Evolutionary conservation across 73 alveolate species (phyloP).

Genomic region (Blepharisma japonicum): DNA sequence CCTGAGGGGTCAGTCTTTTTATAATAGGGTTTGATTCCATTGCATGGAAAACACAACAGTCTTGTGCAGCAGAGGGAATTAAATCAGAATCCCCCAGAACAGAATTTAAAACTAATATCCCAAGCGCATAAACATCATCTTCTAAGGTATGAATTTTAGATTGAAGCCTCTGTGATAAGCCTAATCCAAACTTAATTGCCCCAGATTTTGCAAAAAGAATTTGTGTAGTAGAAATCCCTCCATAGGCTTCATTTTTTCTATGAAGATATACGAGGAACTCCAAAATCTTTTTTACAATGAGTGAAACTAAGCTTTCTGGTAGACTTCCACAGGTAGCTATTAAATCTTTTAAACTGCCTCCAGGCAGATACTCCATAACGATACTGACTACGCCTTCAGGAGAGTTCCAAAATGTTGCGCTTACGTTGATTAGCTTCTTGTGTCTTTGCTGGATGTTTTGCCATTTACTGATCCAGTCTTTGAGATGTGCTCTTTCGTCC

Average conservation of each 20-base stretch:
- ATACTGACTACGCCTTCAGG: conserved; percentile 50
- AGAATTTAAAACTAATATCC: not conserved
- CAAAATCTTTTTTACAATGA: not conserved
- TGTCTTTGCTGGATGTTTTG: conserved; percentile 14
- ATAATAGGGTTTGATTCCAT: not conserved
- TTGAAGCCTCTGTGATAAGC: not conserved
- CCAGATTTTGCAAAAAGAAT: not conserved
- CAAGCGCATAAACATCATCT: not conserved
- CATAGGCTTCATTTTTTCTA: not conserved
- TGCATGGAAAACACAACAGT: not conserved
- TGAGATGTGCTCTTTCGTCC: conserved; percentile 25
- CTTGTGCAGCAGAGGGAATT: not conserved
- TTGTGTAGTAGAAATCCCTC: not conserved
- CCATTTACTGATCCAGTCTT: conserved; percentile 41
- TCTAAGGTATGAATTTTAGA: not conserved
- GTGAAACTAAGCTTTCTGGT: conserved; percentile 27
- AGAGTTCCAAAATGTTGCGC: conserved; percentile 45
- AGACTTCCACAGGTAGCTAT: conserved; percentile 39
- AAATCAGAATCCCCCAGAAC: not conserved
- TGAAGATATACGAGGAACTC: not conserved
- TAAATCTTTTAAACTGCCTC: conserved; percentile 31
- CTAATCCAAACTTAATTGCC: not conserved
- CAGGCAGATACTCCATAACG: conserved; percentile 30
- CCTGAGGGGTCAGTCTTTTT: not conserved
- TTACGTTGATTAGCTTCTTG: conserved; percentile 19